Percentiles rank a stretch among this genome's conserved stretches.
These are phyloP conservation scores for Parastagonospora nodorum DNA, from an alignment of 2,329 filamentous ascomycete genomes.

Conservation along the genomic window DNA sequence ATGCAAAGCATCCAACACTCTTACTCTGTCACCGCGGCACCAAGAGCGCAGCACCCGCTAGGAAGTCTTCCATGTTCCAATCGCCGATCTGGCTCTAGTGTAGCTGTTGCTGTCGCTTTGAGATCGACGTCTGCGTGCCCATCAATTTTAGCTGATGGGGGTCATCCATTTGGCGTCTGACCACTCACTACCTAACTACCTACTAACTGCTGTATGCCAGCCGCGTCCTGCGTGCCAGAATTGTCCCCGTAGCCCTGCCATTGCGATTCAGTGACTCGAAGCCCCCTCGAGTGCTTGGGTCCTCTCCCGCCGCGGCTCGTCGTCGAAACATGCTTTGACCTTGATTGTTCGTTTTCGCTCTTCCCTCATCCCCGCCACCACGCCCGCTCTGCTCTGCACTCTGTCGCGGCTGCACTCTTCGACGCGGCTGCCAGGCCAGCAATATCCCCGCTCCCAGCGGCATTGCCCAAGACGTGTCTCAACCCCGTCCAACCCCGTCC, in stretches of 20 bases:
- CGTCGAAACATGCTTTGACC: constrained; percentile 12
- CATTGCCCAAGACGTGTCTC: constrained; percentile 9
- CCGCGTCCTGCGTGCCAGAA: too few relatives aligned
- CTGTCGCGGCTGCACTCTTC: neutral
- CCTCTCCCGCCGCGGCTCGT: neutral
- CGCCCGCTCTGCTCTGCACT: neutral
- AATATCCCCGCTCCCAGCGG: constrained; percentile 1
- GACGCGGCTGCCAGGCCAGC: constrained; percentile 11
- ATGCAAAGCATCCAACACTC: too few relatives aligned
- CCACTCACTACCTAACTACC: too few relatives aligned
- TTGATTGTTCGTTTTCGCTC: constrained; percentile 9
- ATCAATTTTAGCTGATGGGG: too few relatives aligned
- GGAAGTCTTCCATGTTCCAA: too few relatives aligned
- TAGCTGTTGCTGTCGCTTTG: neutral
- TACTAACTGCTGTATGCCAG: too few relatives aligned
- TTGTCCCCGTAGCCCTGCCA: too few relatives aligned
- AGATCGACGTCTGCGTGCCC: neutral
- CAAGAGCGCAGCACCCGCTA: too few relatives aligned
- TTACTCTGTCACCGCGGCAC: too few relatives aligned
- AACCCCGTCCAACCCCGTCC: constrained; percentile 7
- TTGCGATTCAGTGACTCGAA: neutral
- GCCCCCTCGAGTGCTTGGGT: neutral
- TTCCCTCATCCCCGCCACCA: constrained; percentile 6
- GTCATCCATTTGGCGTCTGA: too few relatives aligned
- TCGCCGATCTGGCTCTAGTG: too few relatives aligned